Conservation (phyloP, 331 rosid species). For the Acacia pycnantha region DNA sequence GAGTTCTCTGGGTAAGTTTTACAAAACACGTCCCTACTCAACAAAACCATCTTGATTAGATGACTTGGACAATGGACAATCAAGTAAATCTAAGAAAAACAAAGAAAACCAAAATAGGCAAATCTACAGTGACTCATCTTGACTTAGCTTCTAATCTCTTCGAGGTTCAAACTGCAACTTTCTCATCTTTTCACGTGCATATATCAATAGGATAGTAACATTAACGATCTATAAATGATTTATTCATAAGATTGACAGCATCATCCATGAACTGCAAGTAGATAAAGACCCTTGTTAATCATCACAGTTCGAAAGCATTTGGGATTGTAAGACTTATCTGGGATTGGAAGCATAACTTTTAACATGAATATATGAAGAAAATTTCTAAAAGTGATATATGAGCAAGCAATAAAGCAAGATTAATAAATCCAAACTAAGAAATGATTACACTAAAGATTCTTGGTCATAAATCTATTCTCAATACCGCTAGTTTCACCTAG, state of each 20-base stretch:
- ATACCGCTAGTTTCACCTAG: slow-evolving; percentile 13
- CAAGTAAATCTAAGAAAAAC: neutral
- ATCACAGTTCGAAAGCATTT: neutral
- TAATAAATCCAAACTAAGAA: slow-evolving; percentile 12
- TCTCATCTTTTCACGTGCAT: slow-evolving; percentile 15
- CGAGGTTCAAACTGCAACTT: slow-evolving; percentile 23
- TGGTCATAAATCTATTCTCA: neutral
- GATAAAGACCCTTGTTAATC: slow-evolving; percentile 23
- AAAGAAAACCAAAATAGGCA: slow-evolving; percentile 11
- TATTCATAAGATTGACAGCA: slow-evolving; percentile 88
- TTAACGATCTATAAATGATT: slow-evolving; percentile 85
- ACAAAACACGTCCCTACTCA: neutral
- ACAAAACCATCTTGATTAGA: slow-evolving; percentile 27
- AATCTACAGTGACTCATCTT: slow-evolving; percentile 27
- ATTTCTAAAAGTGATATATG: neutral
- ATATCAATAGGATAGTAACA: neutral
- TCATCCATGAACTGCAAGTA: slow-evolving; percentile 87
- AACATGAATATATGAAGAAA: neutral
- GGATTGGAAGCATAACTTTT: neutral
- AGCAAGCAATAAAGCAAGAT: slow-evolving; percentile 4
- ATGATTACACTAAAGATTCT: neutral
- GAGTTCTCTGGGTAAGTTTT: neutral
- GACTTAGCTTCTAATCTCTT: slow-evolving; percentile 23
- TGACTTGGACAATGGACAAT: slow-evolving; percentile 12
- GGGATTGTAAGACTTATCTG: slow-evolving; percentile 12